phyloP scores from a whole-genome alignment of 139 green algal species.

The Micractinium sp. region DNA sequence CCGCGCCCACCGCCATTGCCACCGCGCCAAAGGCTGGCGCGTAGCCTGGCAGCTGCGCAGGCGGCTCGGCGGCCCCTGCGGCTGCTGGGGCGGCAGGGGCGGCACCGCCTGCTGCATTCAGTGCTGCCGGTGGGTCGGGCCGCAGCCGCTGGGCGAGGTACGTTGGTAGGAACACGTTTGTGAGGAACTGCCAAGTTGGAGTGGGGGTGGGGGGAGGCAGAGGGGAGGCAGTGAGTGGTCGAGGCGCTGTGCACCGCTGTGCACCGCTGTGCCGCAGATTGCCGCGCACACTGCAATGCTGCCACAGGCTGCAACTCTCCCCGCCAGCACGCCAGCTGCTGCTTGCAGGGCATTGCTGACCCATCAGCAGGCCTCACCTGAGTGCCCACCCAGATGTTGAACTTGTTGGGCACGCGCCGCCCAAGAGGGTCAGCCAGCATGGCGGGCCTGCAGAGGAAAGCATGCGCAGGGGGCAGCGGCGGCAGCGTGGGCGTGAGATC shows the following conservation, averaged over 20 bases:
- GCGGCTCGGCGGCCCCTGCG: background rate
- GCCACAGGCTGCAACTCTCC: no score
- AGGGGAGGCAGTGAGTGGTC: background rate
- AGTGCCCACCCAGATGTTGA: constrained; percentile 64
- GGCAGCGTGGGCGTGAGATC: background rate
- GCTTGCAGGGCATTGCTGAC: no score
- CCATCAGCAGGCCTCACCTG: constrained; percentile 58
- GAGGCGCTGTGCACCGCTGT: background rate
- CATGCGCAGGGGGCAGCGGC: background rate
- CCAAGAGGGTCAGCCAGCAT: constrained; percentile 68
- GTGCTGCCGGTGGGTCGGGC: constrained; percentile 39
- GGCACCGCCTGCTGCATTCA: background rate
- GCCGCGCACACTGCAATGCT: no score
- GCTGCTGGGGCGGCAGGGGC: constrained; percentile 6
- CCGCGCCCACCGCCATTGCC: constrained; percentile 51
- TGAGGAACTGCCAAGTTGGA: constrained; percentile 69
- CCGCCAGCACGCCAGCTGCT: no score
- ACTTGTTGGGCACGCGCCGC: constrained; percentile 55
- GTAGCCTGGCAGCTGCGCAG: constrained; percentile 37
- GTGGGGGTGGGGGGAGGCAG: background rate
- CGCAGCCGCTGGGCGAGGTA: constrained; percentile 76
- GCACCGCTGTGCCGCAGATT: no score
- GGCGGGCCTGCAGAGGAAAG: constrained; percentile 46
- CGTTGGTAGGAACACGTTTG: constrained; percentile 84
- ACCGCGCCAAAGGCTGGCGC: constrained; percentile 33